Conservation (phyloP, 768 basidiomycete genomes). For the Pholiota microspora region DNA sequence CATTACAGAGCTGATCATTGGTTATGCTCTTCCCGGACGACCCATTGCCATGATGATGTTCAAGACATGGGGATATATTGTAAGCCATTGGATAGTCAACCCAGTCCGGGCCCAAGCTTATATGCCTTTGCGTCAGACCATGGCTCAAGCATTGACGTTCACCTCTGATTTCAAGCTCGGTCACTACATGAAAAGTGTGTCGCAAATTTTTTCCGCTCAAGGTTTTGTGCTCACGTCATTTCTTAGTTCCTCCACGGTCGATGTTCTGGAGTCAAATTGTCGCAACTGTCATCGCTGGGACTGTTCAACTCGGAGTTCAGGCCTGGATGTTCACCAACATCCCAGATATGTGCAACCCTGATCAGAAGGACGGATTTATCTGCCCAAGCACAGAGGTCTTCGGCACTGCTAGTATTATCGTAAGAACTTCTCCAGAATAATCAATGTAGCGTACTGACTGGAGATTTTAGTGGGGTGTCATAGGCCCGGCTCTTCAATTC, state of each 20-base stretch:
- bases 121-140: slow-evolving; percentile 29
- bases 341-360: slow-evolving; percentile 41
- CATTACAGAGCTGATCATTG: slow-evolving; percentile 76
- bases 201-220: neutral
- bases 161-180: slow-evolving; percentile 68
- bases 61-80: slow-evolving; percentile 59
- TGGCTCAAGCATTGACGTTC: slow-evolving; percentile 57
- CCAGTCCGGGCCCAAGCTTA: too few species aligned
- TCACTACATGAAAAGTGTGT: slow-evolving; percentile 65
- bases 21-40: slow-evolving; percentile 70
- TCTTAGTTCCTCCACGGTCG: slow-evolving; percentile 49
- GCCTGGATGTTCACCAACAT: slow-evolving; percentile 63
- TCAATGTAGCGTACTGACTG: neutral
- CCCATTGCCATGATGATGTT: slow-evolving; percentile 73
- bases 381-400: slow-evolving; percentile 54
- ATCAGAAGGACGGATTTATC: slow-evolving; percentile 50
- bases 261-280: slow-evolving; percentile 58
- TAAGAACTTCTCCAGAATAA: slow-evolving; percentile 26
- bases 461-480: slow-evolving; percentile 43
- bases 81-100: too few species aligned
- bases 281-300: slow-evolving; percentile 57
- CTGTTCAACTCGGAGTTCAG: slow-evolving; percentile 66
- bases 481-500: slow-evolving; percentile 59
- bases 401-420: slow-evolving; percentile 56
- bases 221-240: neutral